Percentiles rank a stretch among this genome's conserved stretches.
Conservation (phyloP, 768 basidiomycete genomes). For the Amanita rubescens region DNA sequence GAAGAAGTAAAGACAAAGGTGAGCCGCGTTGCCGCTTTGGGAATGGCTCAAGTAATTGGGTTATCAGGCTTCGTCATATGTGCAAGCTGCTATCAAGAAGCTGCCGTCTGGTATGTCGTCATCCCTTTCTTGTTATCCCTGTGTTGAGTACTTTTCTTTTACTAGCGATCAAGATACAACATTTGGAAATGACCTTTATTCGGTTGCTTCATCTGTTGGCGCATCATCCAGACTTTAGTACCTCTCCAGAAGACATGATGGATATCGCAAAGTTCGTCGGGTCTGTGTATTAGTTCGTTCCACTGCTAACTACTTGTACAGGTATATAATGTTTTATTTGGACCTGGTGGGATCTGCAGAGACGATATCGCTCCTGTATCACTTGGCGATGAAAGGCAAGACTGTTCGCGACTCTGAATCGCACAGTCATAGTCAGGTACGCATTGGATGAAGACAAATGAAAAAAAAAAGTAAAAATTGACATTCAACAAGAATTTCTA, state of each 20-base stretch:
- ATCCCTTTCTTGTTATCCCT: not conserved
- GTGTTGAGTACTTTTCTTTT: not conserved
- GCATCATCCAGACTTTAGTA: constrained; percentile 89
- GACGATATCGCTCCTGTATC: constrained; percentile 77
- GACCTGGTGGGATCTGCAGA: constrained; percentile 71
- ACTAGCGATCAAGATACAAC: constrained; percentile 49
- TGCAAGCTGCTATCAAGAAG: constrained; percentile 39
- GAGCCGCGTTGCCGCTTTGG: constrained; percentile 14
- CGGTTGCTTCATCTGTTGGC: constrained; percentile 83
- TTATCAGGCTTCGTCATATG: constrained; percentile 48
- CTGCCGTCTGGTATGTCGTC: constrained; percentile 34
- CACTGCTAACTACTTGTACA: constrained; percentile 22
- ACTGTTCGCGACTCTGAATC: constrained; percentile 77
- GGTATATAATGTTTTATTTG: constrained; percentile 87
- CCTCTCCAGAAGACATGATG: constrained; percentile 56
- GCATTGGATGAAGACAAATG: constrained; percentile 6
- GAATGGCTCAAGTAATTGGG: constrained; percentile 7
- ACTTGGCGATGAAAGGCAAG: constrained; percentile 77
- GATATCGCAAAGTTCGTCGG: constrained; percentile 72
- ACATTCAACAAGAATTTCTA: constrained; percentile 67
- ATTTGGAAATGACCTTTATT: constrained; percentile 77
- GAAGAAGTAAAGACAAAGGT: constrained; percentile 66
- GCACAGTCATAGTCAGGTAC: constrained; percentile 62
- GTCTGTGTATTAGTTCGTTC: not conserved
- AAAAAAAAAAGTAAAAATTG: too few relatives aligned